Percentiles rank a stretch among this genome's conserved stretches.
These are phyloP conservation scores for Venturia oleaginea DNA, from an alignment of 2,329 filamentous ascomycete genomes.

Conservation along the genomic window DNA sequence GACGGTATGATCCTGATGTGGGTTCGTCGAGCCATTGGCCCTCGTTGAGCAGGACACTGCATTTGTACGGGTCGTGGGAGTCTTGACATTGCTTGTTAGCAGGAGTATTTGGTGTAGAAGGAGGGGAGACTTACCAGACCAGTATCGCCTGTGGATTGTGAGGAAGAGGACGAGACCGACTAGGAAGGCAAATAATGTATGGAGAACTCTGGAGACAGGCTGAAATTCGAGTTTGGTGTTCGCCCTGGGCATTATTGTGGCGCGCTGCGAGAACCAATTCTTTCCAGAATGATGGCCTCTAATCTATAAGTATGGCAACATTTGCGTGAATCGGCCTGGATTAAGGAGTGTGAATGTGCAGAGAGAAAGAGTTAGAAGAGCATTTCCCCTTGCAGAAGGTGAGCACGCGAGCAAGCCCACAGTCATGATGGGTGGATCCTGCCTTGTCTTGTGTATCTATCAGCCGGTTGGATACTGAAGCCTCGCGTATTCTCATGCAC, in stretches of 20 bases:
- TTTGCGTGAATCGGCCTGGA: not conserved
- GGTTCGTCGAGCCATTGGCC: slow-evolving; percentile 43
- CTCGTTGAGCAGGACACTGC: slow-evolving; percentile 40
- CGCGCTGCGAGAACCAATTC: not conserved
- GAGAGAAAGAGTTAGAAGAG: not conserved
- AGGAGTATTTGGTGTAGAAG: not conserved
- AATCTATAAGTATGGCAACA: no score
- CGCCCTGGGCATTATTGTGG: not conserved
- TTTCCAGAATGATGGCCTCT: not conserved
- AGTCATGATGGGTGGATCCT: not conserved
- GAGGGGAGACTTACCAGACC: not conserved
- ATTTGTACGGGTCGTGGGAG: slow-evolving; percentile 43
- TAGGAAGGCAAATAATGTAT: not conserved
- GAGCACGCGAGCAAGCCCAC: not conserved
- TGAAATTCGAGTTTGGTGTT: not conserved
- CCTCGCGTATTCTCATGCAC: no score
- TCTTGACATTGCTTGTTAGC: not conserved
- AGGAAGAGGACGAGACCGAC: not conserved
- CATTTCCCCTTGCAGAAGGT: not conserved
- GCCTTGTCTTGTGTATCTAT: not conserved
- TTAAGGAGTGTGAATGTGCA: not conserved
- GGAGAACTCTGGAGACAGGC: not conserved
- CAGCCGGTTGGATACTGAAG: not conserved
- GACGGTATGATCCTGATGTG: slow-evolving; percentile 22
- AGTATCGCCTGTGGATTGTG: not conserved